These are phyloP conservation scores for Tubosaeta brunneosetosa DNA, from an alignment of 768 basidiomycete species.

Conservation along the genomic window DNA sequence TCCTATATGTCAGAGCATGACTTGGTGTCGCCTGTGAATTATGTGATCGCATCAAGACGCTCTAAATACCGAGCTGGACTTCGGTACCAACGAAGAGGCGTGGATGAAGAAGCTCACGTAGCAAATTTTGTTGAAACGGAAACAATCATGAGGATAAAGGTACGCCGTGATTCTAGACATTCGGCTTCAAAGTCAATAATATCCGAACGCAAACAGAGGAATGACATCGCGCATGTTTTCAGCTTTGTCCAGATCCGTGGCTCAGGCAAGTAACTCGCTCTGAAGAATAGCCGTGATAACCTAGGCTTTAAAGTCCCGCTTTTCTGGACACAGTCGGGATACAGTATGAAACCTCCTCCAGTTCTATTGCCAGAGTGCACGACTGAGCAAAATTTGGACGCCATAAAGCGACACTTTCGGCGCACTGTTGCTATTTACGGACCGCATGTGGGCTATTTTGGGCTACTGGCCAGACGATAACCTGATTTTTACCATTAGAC, in stretches of 20 bases:
- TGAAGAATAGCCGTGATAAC: neutral
- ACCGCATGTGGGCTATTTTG: slow-evolving; percentile 52
- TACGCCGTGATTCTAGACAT: slow-evolving; percentile 28
- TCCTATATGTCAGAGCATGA: slow-evolving; percentile 35
- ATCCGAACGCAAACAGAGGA: slow-evolving; percentile 46
- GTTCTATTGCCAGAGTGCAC: slow-evolving; percentile 70
- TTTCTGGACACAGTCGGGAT: slow-evolving; percentile 88
- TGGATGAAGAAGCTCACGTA: slow-evolving; percentile 89
- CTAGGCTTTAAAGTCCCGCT: slow-evolving; percentile 62
- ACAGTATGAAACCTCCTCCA: slow-evolving; percentile 85
- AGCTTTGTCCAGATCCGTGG: slow-evolving; percentile 89
- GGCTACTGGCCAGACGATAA: neutral
- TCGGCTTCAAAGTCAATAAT: neutral
- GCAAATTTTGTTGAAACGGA: slow-evolving; percentile 98
- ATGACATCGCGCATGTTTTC: slow-evolving; percentile 72
- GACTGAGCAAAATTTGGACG: slow-evolving; percentile 62
- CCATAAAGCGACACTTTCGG: slow-evolving; percentile 70
- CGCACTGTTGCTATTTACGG: slow-evolving; percentile 67
- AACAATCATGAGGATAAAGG: slow-evolving; percentile 79
- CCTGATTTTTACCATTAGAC: slow-evolving; percentile 41
- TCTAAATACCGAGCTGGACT: slow-evolving; percentile 88
- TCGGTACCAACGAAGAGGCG: slow-evolving; percentile 89
- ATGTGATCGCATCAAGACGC: slow-evolving; percentile 79
- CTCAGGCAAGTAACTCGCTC: slow-evolving; percentile 53
- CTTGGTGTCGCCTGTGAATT: slow-evolving; percentile 51